Conservation (phyloP, 176 grass and related monocot species). For the Dactylis glomerata region DNA sequence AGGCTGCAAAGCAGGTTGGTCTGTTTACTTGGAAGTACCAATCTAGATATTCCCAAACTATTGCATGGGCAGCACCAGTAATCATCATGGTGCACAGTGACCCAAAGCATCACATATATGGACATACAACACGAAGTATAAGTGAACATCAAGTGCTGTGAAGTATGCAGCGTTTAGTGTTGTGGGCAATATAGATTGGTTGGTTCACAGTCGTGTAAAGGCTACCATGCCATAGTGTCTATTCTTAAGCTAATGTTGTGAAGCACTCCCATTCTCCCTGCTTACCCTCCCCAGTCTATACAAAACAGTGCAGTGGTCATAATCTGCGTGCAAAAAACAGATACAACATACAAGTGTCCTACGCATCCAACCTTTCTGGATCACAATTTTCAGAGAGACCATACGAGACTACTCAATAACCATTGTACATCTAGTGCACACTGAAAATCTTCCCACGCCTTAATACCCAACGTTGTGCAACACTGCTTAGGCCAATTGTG, state of each 20-base stretch:
- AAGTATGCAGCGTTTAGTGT: background rate
- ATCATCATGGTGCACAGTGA: background rate
- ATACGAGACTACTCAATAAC: background rate
- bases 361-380: background rate
- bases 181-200: background rate
- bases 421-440: background rate
- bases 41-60: background rate
- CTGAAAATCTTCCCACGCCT: background rate
- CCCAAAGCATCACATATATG: background rate
- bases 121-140: background rate
- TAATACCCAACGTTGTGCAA: conserved; percentile 10
- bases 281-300: background rate
- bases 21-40: background rate
- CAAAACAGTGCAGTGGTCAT: background rate
- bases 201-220: background rate
- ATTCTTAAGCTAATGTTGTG: background rate
- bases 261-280: background rate
- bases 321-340: background rate
- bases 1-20: background rate
- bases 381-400: background rate
- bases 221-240: background rate
- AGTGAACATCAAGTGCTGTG: background rate
- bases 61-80: background rate
- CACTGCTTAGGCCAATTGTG: background rate
- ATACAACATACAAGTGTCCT: background rate